phyloP scores from a whole-genome alignment of 148 eudicot genomes.

The Camellia lanceoleosa region DNA sequence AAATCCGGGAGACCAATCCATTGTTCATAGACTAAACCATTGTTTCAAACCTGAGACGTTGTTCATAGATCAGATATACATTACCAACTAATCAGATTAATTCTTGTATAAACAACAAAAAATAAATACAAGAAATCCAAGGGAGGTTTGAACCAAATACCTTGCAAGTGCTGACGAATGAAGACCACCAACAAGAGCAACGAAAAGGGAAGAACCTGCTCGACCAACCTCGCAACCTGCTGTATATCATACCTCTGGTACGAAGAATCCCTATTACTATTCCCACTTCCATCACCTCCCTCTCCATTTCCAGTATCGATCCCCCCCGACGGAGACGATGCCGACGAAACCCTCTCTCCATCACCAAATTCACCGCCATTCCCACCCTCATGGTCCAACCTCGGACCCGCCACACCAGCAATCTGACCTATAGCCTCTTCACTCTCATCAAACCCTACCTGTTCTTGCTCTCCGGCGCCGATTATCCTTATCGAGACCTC shows the following conservation, averaged over 20 bases:
- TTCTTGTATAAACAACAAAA: background rate
- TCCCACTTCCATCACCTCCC: slow-evolving; percentile 18
- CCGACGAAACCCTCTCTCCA: slow-evolving; percentile 12
- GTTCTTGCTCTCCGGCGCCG: slow-evolving; percentile 23
- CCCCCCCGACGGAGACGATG: background rate
- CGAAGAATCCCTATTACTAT: slow-evolving; percentile 18
- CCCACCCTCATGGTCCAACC: background rate
- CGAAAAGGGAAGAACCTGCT: slow-evolving; percentile 53
- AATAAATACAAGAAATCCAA: background rate
- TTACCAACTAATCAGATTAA: background rate
- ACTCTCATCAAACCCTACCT: background rate
- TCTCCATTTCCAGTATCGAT: slow-evolving; percentile 8
- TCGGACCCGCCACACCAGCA: slow-evolving; percentile 6
- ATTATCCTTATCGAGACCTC: slow-evolving; percentile 51
- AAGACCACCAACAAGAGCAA: slow-evolving; percentile 51
- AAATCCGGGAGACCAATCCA: no score
- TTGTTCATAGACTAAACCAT: background rate
- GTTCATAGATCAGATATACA: background rate
- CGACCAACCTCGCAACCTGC: slow-evolving; percentile 45
- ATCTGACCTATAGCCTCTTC: slow-evolving; percentile 13
- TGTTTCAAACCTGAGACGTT: background rate
- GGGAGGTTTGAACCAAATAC: slow-evolving; percentile 19
- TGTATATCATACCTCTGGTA: slow-evolving; percentile 49
- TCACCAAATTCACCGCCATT: slow-evolving; percentile 20
- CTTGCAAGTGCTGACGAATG: slow-evolving; percentile 58